Base-by-base conservation (phyloP, 2,329 filamentous ascomycete species). In the Dactylellina cionopaga region DNA sequence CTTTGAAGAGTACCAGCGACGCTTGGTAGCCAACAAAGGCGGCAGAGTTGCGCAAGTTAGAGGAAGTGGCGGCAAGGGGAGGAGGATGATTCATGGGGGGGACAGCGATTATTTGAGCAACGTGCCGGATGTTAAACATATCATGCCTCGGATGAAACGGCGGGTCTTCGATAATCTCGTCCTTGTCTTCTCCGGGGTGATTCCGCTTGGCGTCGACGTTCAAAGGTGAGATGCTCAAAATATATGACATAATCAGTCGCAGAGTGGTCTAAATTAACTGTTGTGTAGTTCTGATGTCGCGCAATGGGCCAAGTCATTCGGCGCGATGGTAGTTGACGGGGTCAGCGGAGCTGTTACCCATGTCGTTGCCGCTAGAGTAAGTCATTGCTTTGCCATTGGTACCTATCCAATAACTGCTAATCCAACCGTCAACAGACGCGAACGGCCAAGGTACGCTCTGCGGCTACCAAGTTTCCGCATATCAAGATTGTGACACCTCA, bases 401-500 rank as follows among this genome's bases (percentile, higher is more conserved):
- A 13, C 54, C 15, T 17, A 15, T 10, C 25, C 7, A 15, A 22
- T 2, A 22, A 11, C 15, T 33, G 15, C 74, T 77, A 62, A 76
- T 46, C 5, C n/a, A 22, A 17, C 39, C 1, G 88, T 90, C 6
- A 89, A 87, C 55, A 87, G 22, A 90, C 90, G 29, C 88, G 93
- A 19, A 98, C 95, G 0, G 90, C 92, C 58, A 99, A 99, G 81
- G 92, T 98, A 43, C 89, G 91, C 49, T 90, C 93, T 80, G 95
- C 95, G 0, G 75, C 74, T 22, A 89, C 91, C 11, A 88, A 89
- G 74, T 90, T 92, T 62, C 84, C 90, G 0, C 87, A 88, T 55
- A 91, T 98, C 80, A 93, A 92, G 79, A 96, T 99, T 68, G 95
- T 99, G 49, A 92, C 90, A 76, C 90, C 92, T 58, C 88, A 92